Evolutionary conservation across 2,329 filamentous ascomycete species (phyloP), one percentile per base, ranked within the genome.

Genomic region (Ophiostoma novo-ulmi): DNA sequence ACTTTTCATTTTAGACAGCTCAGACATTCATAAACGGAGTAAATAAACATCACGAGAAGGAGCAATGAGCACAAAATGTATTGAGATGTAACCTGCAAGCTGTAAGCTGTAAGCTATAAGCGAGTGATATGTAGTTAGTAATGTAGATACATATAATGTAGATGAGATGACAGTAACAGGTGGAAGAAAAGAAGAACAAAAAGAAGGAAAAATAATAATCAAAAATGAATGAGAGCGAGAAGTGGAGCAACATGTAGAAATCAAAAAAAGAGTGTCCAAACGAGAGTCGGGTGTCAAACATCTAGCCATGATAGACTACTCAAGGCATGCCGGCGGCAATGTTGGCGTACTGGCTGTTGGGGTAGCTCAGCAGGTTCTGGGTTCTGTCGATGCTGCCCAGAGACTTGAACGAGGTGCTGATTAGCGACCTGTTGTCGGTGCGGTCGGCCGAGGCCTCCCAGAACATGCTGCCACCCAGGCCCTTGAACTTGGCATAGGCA

Each of bases 381-480:
- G 77, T 80, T 26, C 77, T 77, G 67, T 87, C 84, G 5, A 87
- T 76, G 4, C 80, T 79, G n/a, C 81, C 81, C 17, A 84, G 79
- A 3, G 75, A 78, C 6, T 77, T 77, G 55, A 80, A 81, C 68
- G 79, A 77, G 5, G 84, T 84, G 48, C 78, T 76, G 71, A 91
- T 89, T 75, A 95, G 80, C 74, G 88, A 91, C 3, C 84, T 83
- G 13, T 79, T 79, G 22, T 84, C 87, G 4, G 77, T 82, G 75
- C 85, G 85, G 78, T 95, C 92, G 5, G 84, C 88, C 72, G 88
- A 91, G 20, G 86, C 88, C 78, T 95, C 91, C 92, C 92, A 96
- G 85, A 91, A 96, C 91, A 95, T 94, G 39, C 86, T 88, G 35
- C 92, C 92, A 3, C 89, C 91, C 0, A 95, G 82, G 0, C 87